Evolutionary conservation across 495 filamentous ascomycete species (phyloP), one percentile per base, ranked within the genome.

Genomic region (Trichoderma gamsii): DNA sequence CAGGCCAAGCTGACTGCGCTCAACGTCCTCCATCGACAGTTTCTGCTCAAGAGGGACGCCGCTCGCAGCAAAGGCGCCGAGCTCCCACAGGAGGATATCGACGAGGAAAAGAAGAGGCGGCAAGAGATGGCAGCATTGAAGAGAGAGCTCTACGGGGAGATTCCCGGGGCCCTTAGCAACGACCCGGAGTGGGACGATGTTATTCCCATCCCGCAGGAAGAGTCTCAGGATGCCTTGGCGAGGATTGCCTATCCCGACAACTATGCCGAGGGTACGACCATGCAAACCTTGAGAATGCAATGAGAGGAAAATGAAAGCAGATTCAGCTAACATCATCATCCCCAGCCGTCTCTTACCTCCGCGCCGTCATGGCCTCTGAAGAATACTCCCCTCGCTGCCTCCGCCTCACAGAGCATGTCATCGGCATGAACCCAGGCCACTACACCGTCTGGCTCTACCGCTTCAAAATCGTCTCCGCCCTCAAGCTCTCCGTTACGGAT

Each of bases 371-470:
- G 95, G 88, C 90, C 6, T 80, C 80, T 21, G 90, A 96, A 75
- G 95, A 99, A 77, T 84, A 90, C 80, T 90, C 89, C 18, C 84
- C 88, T 44, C 84, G 95, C 52, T 91, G 87, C 41, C 79, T 99
- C 29, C 81, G 81, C n/a, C 86, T 99, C 63, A 98, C 95, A 2
- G 87, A 91, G 70, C 86, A 93, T 74, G 87, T 98, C 68, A 98
- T 98, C 74, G 77, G 80, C 21, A 86, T 97, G 85, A 99, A 99
- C 77, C 92, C 95, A 8, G 92, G 94, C 12, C 96, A 98, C 77
- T 99, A 99, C 79, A 99, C 96, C 7, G 92, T 98, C 67, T 99
- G 95, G 95, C 88, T 99, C 49, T 99, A 97, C 81, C 88, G 95
- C 68, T 90, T 92, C 44, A 86, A 89, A 70, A 89, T 86, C 44